Conservation (phyloP, 2,329 filamentous ascomycete species). For the Nemania sp. region DNA sequence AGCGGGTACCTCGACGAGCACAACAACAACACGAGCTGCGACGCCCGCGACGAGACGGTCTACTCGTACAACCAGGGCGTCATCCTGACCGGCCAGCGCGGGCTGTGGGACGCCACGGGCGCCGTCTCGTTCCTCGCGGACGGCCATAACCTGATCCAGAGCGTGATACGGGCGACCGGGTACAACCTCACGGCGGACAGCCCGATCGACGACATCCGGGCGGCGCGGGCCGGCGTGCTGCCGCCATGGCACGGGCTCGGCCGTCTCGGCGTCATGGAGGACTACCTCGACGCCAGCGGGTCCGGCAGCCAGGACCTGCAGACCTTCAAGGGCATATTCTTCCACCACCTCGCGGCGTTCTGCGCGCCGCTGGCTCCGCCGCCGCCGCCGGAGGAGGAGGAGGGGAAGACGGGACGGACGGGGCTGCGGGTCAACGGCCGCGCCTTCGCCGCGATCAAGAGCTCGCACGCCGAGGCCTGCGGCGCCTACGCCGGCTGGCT, state of each 20-base stretch:
- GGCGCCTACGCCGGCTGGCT: slow-evolving; percentile 73
- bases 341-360: slow-evolving; percentile 82
- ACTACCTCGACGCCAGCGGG: slow-evolving; percentile 75
- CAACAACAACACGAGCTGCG: slow-evolving; percentile 73
- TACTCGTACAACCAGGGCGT: slow-evolving; percentile 98
- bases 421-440: slow-evolving; percentile 38
- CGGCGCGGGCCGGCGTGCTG: slow-evolving; percentile 43
- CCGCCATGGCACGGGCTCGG: slow-evolving; percentile 76
- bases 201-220: slow-evolving; percentile 47
- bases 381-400: slow-evolving; percentile 34
- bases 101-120: slow-evolving; percentile 79
- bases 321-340: slow-evolving; percentile 94
- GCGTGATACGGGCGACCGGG: slow-evolving; percentile 78
- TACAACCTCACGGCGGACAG: slow-evolving; percentile 59
- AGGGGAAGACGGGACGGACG: no score
- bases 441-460: slow-evolving; percentile 38
- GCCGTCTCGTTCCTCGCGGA: slow-evolving; percentile 73
- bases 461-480: slow-evolving; percentile 64
- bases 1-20: slow-evolving; percentile 62
- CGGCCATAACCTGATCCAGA: slow-evolving; percentile 75
- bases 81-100: slow-evolving; percentile 78
- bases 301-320: slow-evolving; percentile 82
- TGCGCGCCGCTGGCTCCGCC: slow-evolving; percentile 68
- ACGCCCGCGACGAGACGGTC: slow-evolving; percentile 82
- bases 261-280: slow-evolving; percentile 79